phyloP scores from a whole-genome alignment of 805 yeast species.

The Hanseniaspora guilliermondii region DNA sequence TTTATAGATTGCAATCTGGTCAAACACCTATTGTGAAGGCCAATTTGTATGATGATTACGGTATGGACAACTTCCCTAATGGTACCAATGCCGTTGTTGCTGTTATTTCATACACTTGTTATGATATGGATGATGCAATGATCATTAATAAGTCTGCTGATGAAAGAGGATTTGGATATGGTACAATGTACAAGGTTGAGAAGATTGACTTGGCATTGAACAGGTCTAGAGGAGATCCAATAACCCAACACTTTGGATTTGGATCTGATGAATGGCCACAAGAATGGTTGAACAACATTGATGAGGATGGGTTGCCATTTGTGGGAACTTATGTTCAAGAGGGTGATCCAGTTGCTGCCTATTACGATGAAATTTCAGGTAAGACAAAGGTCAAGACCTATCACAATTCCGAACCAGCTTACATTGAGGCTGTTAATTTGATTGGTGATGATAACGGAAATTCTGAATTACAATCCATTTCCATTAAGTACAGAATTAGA shows the following conservation, averaged over 20 bases:
- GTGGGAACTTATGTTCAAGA: slow-evolving; percentile 81
- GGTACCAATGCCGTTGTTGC: slow-evolving; percentile 98
- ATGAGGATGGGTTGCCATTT: slow-evolving; percentile 82
- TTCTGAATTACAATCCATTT: slow-evolving; percentile 63
- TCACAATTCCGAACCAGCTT: slow-evolving; percentile 89
- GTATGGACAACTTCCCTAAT: slow-evolving; percentile 96
- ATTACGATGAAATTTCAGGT: slow-evolving; percentile 78
- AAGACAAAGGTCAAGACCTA: slow-evolving; percentile 85
- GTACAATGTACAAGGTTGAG: slow-evolving; percentile 91
- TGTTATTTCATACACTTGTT: slow-evolving; percentile 95
- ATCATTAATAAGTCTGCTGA: slow-evolving; percentile 93
- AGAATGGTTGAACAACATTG: slow-evolving; percentile 77
- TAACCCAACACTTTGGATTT: slow-evolving; percentile 86
- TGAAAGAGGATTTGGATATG: slow-evolving; percentile 96
- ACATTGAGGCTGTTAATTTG: slow-evolving; percentile 86
- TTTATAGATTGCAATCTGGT: slow-evolving; percentile 85
- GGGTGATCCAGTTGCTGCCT: slow-evolving; percentile 93
- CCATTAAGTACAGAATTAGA: slow-evolving; percentile 81
- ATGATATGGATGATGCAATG: slow-evolving; percentile 99
- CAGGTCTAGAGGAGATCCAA: slow-evolving; percentile 86
- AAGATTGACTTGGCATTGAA: slow-evolving; percentile 68
- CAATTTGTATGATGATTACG: slow-evolving; percentile 83
- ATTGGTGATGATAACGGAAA: slow-evolving; percentile 60
- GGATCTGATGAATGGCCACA: slow-evolving; percentile 90
- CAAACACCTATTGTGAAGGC: slow-evolving; percentile 97